Evolutionary conservation across 371 early-diverging fungal genomes (phyloP).

Genomic region (Thermomucor indicae-seudaticae): DNA sequence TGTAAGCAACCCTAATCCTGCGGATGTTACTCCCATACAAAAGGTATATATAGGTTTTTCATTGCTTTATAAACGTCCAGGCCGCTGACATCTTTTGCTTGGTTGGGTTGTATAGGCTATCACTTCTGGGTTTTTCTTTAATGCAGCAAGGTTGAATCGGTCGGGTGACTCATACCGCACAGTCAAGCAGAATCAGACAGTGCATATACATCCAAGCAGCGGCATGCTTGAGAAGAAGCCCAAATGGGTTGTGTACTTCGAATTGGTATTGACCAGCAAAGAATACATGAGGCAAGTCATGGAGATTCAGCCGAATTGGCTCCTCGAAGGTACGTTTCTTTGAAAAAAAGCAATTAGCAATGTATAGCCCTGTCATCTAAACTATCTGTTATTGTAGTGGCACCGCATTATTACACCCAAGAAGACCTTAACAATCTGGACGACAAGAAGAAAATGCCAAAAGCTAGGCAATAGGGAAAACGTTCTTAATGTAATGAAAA

Average conservation of each 20-base stretch:
- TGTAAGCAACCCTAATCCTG: conserved; percentile 70
- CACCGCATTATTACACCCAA: conserved; percentile 90
- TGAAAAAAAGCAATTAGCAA: not conserved
- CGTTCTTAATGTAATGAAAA: no score
- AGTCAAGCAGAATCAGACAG: conserved; percentile 87
- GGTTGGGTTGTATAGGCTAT: no score
- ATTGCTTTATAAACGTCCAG: no score
- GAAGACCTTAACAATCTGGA: conserved; percentile 59
- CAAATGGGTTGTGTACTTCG: conserved; percentile 87
- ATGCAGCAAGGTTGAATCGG: conserved; percentile 79
- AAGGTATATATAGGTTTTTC: conserved; percentile 62
- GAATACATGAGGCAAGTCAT: conserved; percentile 95
- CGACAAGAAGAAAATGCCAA: conserved; percentile 63
- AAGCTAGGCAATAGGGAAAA: no score
- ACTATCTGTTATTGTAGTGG: conserved; percentile 47
- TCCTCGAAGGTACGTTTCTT: conserved; percentile 67
- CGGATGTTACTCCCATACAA: conserved; percentile 71
- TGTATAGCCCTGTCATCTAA: no score
- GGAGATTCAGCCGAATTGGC: conserved; percentile 92
- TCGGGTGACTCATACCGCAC: conserved; percentile 90
- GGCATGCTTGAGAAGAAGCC: conserved; percentile 70
- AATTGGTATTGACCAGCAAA: conserved; percentile 89
- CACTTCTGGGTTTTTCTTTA: conserved; percentile 93
- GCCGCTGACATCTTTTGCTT: no score
- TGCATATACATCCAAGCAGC: conserved; percentile 93